A percentile compares a stretch with the other conserved stretches of the same genome.
Evolutionary conservation across 1,139 yeast genomes (phyloP).

Genomic region (Yamadazyma diddensiae): DNA sequence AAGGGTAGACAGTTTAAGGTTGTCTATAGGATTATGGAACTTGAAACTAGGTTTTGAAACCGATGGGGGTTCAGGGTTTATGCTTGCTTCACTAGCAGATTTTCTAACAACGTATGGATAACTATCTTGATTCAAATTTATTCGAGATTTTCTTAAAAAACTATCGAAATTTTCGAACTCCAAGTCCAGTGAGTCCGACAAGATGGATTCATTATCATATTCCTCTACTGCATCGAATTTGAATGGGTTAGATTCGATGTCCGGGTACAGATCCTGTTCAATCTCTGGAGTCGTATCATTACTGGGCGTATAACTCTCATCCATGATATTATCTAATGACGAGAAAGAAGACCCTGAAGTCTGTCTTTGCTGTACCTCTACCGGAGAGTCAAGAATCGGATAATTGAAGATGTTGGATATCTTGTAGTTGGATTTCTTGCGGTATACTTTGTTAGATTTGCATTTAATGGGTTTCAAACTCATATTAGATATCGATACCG

Average conservation of each 20-base stretch:
- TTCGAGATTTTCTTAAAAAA: constrained; percentile 34
- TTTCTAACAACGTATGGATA: constrained; percentile 30
- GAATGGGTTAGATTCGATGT: constrained; percentile 5
- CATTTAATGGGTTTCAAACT: constrained; percentile 42
- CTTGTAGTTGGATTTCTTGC: constrained; percentile 42
- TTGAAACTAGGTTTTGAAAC: constrained; percentile 8
- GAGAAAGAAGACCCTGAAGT: not conserved
- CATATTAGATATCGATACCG: constrained; percentile 39
- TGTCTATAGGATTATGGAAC: constrained; percentile 42
- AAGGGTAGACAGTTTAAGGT: constrained; percentile 20
- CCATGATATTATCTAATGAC: constrained; percentile 10
- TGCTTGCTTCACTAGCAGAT: constrained; percentile 18
- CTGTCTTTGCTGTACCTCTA: constrained; percentile 1
- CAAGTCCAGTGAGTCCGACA: constrained; percentile 10
- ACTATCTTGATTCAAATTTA: constrained; percentile 26
- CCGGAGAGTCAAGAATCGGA: constrained; percentile 14
- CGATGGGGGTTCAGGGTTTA: constrained; percentile 4
- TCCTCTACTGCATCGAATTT: not conserved
- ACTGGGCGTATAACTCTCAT: constrained; percentile 8
- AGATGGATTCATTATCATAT: constrained; percentile 14
- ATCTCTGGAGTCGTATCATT: constrained; percentile 12
- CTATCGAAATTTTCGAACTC: constrained; percentile 29
- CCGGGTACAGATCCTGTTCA: constrained; percentile 3
- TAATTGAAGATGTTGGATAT: constrained; percentile 36
- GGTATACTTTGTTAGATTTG: constrained; percentile 28